Evolutionary conservation across 371 early-diverging fungal genomes (phyloP), one percentile per base, ranked within the genome.

Genomic region (Caulochytrium protostelioides): DNA sequence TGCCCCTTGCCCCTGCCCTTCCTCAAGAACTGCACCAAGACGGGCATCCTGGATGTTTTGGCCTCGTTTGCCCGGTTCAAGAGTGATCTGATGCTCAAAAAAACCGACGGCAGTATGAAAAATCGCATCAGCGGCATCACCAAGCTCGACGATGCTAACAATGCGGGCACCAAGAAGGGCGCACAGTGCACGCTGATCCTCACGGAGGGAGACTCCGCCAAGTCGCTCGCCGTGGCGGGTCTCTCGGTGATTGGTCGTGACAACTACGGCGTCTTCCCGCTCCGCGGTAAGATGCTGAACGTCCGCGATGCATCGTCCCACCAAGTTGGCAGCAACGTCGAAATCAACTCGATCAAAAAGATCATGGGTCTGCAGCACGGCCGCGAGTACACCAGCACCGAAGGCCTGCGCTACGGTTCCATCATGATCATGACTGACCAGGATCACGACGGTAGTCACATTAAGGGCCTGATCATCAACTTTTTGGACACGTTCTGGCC

Each of bases 391-490:
- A 62, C 58, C 6, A 62, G 62, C 26, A 59, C 68, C 0, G 69
- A 77, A 19, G 42, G 44, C 17, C 61, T 99, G 37, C 69, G 99
- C 34, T 99, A 99, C 53, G 99, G 99, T 1, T 83, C 83, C 43
- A 50, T 99, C 10, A 97, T 99, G 85, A 89, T 99, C 38, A 99
- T 99, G 99, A 86, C 99, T 1, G 99, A 99, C 79, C 99, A 99
- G 72, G 98, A 99, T 70, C 83, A 92, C 43, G 99, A 99, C 55
- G 99, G 98, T 17, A 83, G 90, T 10, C 99, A 99, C 49, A 98
- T 99, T 55, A 98, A 99, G 56, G 99, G 99, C 23, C 69, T 99
- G 5, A 68, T 99, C 19, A 89, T 99, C 54, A 99, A 99, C 55
- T 85, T 98, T 38, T 63, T 99, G 19, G 99, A 99, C 52, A 75